Conservation (phyloP, 345 rosid species). For the Psidium guajava region DNA sequence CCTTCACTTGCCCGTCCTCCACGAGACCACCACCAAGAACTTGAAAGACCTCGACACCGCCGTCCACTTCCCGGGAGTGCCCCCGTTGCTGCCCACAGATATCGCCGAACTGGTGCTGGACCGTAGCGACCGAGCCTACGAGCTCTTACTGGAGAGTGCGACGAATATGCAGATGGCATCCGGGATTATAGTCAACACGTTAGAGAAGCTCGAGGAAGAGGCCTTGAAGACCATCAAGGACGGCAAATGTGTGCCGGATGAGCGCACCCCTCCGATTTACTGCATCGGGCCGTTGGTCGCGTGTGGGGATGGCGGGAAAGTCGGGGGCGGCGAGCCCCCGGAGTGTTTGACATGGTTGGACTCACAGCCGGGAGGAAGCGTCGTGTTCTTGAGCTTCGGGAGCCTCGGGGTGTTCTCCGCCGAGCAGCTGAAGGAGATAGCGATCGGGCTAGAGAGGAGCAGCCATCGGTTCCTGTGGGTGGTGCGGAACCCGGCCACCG, state of each 20-base stretch:
- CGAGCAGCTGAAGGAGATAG: constrained; percentile 29
- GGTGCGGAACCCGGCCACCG: constrained; percentile 20
- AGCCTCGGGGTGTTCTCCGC: constrained; percentile 25
- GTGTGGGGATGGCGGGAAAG: not conserved
- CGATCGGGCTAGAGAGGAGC: constrained; percentile 30
- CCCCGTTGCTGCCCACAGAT: not conserved
- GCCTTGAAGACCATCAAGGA: not conserved
- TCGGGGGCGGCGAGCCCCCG: not conserved
- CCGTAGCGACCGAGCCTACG: not conserved
- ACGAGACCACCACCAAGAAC: not conserved
- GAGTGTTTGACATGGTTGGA: constrained; percentile 29
- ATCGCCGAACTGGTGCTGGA: not conserved
- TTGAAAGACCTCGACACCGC: not conserved
- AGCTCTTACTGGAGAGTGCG: not conserved
- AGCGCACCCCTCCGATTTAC: not conserved
- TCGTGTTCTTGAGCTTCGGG: constrained; percentile 35
- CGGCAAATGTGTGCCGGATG: not conserved
- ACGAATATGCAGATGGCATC: not conserved
- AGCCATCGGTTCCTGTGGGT: constrained; percentile 39
- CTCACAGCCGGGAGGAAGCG: constrained; percentile 24
- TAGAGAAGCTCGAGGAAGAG: not conserved
- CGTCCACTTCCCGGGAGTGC: not conserved
- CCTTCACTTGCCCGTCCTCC: not conserved
- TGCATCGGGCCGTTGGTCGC: not conserved
- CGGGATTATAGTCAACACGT: not conserved